A percentile compares a stretch with the other conserved stretches of the same genome.
phyloP scores from a whole-genome alignment of 805 yeast genomes.

The Isabelozyma gotoi region DNA sequence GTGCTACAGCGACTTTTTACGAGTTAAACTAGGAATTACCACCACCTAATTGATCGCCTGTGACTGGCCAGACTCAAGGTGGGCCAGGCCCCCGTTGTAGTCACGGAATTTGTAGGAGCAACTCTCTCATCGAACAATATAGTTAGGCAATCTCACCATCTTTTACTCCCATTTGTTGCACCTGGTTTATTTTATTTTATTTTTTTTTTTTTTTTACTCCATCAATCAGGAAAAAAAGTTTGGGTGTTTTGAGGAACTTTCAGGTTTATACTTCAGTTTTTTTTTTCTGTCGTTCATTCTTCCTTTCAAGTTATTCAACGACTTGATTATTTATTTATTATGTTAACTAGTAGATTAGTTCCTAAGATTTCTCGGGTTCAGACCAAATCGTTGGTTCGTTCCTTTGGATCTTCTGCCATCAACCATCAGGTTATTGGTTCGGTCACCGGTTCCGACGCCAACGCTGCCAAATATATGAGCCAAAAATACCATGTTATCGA shows the following conservation, averaged over 20 bases:
- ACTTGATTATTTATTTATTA: neutral
- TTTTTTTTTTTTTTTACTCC: neutral
- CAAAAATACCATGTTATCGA: conserved; percentile 88
- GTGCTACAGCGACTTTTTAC: neutral
- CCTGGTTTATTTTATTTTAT: too few species aligned
- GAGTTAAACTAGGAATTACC: neutral
- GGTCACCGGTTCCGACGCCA: conserved; percentile 37
- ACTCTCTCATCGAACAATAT: too few species aligned
- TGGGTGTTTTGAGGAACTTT: neutral
- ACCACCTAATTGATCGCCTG: neutral
- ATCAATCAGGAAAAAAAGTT: too few species aligned
- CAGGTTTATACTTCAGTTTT: too few species aligned
- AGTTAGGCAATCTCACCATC: too few species aligned
- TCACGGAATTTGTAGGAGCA: too few species aligned
- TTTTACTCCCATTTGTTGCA: too few species aligned
- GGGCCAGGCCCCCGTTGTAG: too few species aligned
- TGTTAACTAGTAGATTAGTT: neutral
- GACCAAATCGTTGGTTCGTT: conserved; percentile 8
- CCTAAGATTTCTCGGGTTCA: neutral
- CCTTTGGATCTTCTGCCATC: conserved; percentile 27
- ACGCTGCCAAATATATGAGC: conserved; percentile 43
- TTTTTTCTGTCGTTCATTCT: neutral
- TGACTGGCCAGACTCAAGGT: neutral
- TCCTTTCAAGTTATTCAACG: neutral
- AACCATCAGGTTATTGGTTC: conserved; percentile 37